A percentile compares a stretch with the other conserved stretches of the same genome.
Conservation (phyloP, 179 eudicot species). For the Nepenthes alata region DNA sequence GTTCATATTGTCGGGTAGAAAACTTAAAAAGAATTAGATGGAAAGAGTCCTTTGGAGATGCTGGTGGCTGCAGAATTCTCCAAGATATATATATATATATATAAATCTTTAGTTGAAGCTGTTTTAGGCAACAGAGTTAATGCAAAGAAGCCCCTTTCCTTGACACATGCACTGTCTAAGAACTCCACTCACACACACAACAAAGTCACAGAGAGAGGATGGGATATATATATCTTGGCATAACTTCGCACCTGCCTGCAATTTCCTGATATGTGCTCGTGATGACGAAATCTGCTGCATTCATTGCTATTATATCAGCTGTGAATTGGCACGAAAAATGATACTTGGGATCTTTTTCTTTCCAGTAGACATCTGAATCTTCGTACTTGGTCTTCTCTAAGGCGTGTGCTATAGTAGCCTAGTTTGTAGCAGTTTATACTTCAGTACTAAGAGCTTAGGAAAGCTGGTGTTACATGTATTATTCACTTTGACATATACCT, state of each 20-base stretch:
- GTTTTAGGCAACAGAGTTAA: no score
- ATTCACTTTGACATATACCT: constrained; percentile 12
- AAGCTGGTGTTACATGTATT: no score
- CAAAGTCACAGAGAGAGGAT: not conserved
- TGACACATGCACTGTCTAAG: no score
- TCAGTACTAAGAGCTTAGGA: not conserved
- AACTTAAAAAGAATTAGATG: no score
- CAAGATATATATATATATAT: no score
- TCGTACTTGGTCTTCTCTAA: constrained; percentile 49
- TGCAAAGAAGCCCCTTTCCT: no score
- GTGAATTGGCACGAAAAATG: constrained; percentile 53
- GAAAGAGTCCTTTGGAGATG: no score
- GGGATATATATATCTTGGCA: not conserved
- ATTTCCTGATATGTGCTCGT: constrained; percentile 55
- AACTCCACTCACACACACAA: not conserved
- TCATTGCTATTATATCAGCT: constrained; percentile 48
- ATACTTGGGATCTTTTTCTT: constrained; percentile 35
- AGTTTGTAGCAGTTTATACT: not conserved
- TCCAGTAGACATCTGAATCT: constrained; percentile 47
- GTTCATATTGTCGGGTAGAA: no score
- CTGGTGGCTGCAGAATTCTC: no score
- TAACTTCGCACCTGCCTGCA: constrained; percentile 35
- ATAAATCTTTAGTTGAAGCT: no score
- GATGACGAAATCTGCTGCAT: constrained; percentile 42
- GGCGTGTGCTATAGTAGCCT: constrained; percentile 53